Conservation (phyloP, 345 rosid genomes). For the Salix brachista region DNA sequence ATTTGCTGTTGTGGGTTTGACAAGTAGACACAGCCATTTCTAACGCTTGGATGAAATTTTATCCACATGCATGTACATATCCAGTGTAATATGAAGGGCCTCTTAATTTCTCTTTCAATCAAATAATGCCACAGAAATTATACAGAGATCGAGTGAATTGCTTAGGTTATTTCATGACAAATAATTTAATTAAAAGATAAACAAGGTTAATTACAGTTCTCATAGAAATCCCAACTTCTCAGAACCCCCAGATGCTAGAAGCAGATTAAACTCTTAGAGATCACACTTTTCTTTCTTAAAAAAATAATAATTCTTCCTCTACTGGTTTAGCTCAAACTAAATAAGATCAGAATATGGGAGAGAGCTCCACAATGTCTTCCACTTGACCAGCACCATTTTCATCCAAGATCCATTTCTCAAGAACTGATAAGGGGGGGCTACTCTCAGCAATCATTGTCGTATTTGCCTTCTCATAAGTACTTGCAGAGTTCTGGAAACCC, state of each 20-base stretch:
- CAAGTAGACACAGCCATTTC: background rate
- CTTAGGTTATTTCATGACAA: background rate
- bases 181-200: constrained; percentile 4
- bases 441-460: constrained; percentile 12
- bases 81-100: background rate
- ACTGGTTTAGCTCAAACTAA: background rate
- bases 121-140: background rate
- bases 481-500: constrained; percentile 18
- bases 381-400: constrained; percentile 38
- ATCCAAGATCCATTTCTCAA: constrained; percentile 96
- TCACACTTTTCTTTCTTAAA: background rate
- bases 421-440: constrained; percentile 66
- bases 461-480: constrained; percentile 6
- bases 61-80: background rate
- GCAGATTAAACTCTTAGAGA: constrained; percentile 4
- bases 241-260: constrained; percentile 22
- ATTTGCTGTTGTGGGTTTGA: background rate
- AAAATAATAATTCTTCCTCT: background rate
- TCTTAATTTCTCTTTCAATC: background rate
- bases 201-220: constrained; percentile 26
- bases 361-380: constrained; percentile 23
- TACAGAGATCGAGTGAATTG: background rate
- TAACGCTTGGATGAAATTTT: background rate
- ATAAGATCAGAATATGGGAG: background rate
- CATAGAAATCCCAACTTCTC: constrained; percentile 29